Conservation (phyloP, 2,329 filamentous ascomycete genomes). For the Colletotrichum lentis region DNA sequence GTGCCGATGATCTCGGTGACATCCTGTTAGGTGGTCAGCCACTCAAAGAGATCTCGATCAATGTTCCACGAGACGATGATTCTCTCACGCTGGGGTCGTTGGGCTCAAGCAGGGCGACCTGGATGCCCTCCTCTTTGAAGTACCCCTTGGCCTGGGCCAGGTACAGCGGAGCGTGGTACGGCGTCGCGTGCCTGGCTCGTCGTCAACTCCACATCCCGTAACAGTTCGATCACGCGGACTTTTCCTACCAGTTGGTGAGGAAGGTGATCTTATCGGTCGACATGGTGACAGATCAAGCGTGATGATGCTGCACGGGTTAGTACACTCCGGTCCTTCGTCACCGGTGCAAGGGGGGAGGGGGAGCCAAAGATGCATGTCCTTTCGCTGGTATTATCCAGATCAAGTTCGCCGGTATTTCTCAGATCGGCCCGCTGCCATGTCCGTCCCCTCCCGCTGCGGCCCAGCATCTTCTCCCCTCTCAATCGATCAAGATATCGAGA, state of each 20-base stretch:
- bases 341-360: slow-evolving; percentile 43
- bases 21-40: slow-evolving; percentile 57
- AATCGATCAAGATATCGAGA: slow-evolving; percentile 35
- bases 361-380: slow-evolving; percentile 79
- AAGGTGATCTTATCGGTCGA: slow-evolving; percentile 87
- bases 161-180: slow-evolving; percentile 81
- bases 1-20: slow-evolving; percentile 83
- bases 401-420: slow-evolving; percentile 86
- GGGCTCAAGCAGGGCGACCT: slow-evolving; percentile 79
- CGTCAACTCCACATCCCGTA: slow-evolving; percentile 25
- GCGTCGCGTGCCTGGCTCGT: slow-evolving; percentile 74
- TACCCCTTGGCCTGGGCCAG: slow-evolving; percentile 79
- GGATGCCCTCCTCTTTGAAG: slow-evolving; percentile 78
- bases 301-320: slow-evolving; percentile 62
- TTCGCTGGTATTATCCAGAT: slow-evolving; percentile 89
- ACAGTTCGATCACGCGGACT: slow-evolving; percentile 11
- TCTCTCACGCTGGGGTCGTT: slow-evolving; percentile 71
- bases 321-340: slow-evolving; percentile 45
- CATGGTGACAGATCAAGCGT: slow-evolving; percentile 64
- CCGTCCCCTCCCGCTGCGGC: neutral
- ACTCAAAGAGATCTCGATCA: no score
- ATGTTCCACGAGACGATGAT: rapidly evolving
- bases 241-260: slow-evolving; percentile 78
- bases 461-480: slow-evolving; percentile 9
- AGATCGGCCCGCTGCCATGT: slow-evolving; percentile 57